Evolutionary conservation across 257 asterid genomes (phyloP).

Genomic region (Primulina tabacum): DNA sequence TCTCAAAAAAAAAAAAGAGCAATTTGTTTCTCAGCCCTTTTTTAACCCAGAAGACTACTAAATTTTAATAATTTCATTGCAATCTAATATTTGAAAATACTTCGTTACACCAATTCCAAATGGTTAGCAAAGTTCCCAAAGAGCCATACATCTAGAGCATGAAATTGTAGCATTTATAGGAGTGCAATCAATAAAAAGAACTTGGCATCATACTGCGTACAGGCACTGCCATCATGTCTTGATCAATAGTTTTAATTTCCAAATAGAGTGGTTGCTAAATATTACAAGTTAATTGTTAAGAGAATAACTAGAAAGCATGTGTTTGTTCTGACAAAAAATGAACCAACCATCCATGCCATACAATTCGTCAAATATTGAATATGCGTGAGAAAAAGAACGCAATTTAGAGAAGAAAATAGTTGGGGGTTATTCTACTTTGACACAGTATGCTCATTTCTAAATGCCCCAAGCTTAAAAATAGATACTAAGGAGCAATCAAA

Average conservation of each 20-base stretch:
- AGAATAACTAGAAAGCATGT: too few relatives aligned
- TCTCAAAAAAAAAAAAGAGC: too few relatives aligned
- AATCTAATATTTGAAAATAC: too few relatives aligned
- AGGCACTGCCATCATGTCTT: background rate
- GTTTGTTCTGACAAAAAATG: background rate
- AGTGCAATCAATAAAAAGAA: background rate
- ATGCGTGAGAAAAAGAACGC: too few relatives aligned
- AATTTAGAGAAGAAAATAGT: background rate
- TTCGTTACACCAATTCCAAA: background rate
- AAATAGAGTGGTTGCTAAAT: background rate
- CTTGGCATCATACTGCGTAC: background rate
- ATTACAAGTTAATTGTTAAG: too few relatives aligned
- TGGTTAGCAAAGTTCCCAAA: background rate
- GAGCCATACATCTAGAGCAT: background rate
- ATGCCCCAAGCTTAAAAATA: too few relatives aligned
- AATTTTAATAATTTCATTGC: too few relatives aligned
- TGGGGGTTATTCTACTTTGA: too few relatives aligned
- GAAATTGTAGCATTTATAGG: background rate
- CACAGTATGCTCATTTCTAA: background rate
- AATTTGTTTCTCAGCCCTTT: background rate
- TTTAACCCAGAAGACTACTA: too few relatives aligned
- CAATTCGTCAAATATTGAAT: background rate
- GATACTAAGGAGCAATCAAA: too few relatives aligned
- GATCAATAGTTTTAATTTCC: background rate
- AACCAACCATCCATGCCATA: background rate